Evolutionary conservation across 179 eudicot genomes (phyloP), one percentile per base, ranked within the genome.

Genomic region (Silene coronaria): DNA sequence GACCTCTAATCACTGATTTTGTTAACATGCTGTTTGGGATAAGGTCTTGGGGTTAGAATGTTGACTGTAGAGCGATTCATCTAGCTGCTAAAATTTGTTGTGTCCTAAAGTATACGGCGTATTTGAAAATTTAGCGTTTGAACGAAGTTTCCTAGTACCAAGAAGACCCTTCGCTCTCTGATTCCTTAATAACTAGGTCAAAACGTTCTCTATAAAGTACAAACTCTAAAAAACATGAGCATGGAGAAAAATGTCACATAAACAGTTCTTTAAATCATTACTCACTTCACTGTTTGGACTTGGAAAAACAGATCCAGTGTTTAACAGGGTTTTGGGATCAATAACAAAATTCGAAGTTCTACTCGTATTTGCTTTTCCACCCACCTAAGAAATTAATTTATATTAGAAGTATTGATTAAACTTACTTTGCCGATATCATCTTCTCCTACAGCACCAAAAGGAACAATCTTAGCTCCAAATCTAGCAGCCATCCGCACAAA

Each of bases 391-490:
- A 45, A 45, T 11, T 34, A 28, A 69, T 10, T 65, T 5, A 46
- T 5, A 46, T 17, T 21, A 64, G 34, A 30, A 19, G 19, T 19
- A 17, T 46, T 68, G 21, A 4, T 21, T 9, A 53, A 16, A 72
- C 85, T 85, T 85, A 91, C 97, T 77, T 89, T 79, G 64, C 79
- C 80, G 36, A 89, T 46, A 75, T 91, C 97, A 83, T 91, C 97
- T 86, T 91, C 97, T 63, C 97, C 97, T 23, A 91, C 91, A 77
- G 72, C 82, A 32, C 97, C 97, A 75, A 91, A 91, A 51, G 97
- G 97, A 62, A 91, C 76, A 61, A 91, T 89, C 82, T 77, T 91
- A 24, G 97, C 97, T 79, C 97, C 93, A 88, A 88, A 89, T 83
- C 86, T 89, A 26, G 90, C 88, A 67, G 93, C 93, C 90, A 89